Base-by-base conservation (phyloP, 257 asterid species). In the Thymus mandschuricus region DNA sequence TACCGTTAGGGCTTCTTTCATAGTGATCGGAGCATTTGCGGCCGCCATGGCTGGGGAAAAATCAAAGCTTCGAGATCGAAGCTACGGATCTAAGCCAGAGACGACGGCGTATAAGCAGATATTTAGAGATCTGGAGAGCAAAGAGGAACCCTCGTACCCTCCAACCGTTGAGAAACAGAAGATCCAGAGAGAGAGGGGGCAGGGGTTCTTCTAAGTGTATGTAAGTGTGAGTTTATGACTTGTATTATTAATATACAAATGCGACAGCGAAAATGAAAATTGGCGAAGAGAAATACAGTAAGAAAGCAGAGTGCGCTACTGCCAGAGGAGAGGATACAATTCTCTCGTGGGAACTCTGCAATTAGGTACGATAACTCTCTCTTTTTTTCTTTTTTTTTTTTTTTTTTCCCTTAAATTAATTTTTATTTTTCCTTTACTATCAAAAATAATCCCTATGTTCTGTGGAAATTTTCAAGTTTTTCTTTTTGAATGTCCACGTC, bases 1-100 rank as follows among this genome's bases (percentile, higher is more conserved):
- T 83, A 94, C 99, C 96, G 99, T 94, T 10, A 94, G 97, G 71
- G 92, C 75, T 81, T 94, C 98, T 74, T 89, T 94, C 98, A 94
- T 94, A 54, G 90, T 85, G 92, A 94, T 94, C 92, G 99, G 99
- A 77, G 99, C 99, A 80, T 85, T 91, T 70, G 97, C 96, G 48
- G 99, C 97, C 87, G 99, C 97, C 99, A 94, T 94, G 90, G 80
- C 70, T 73, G 77, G 75, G 75, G 81, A 80, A 65, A 44, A 73
- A 79, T 75, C 83, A 60, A 79, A 79, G 79, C 75, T 82, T 70
- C 80, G 68, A 76, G 82, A 70, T 71, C 84, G 66, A 73, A 79
- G 81, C 76, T 78, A 82, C 76, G 85, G 92, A 89, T 89, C 91
- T 80, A 81, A 76, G 69, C 21, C 50, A 64, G 9, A 38, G 72